Conservation (phyloP, 345 rosid genomes). For the Cardamine chenopodiifolia region DNA sequence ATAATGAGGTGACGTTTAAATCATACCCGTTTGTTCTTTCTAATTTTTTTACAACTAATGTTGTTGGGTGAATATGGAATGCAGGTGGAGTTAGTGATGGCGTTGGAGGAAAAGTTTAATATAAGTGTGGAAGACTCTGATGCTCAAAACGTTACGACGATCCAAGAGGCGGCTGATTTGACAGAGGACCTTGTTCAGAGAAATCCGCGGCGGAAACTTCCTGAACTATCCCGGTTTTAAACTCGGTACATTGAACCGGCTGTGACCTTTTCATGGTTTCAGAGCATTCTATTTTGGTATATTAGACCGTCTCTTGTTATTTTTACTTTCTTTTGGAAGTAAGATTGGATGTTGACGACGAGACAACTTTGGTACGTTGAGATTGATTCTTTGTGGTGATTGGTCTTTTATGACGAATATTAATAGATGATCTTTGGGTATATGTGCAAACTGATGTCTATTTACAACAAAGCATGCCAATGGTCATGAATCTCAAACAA, state of each 20-base stretch:
- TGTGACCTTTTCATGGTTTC: conserved; percentile 6
- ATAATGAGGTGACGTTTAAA: no score
- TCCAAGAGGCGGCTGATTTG: conserved; percentile 85
- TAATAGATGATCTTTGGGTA: background rate
- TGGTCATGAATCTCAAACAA: background rate
- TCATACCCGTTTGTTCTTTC: no score
- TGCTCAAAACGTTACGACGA: conserved; percentile 73
- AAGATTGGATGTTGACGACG: conserved; percentile 21
- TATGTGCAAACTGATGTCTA: background rate
- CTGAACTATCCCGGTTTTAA: conserved; percentile 11
- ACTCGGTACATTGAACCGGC: conserved; percentile 7
- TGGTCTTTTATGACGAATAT: conserved; percentile 9
- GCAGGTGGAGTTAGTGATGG: conserved; percentile 95
- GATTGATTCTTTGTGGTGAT: conserved; percentile 35
- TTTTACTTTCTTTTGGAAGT: background rate
- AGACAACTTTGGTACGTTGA: conserved; percentile 29
- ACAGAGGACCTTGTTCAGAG: conserved; percentile 68
- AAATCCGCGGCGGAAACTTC: conserved; percentile 41
- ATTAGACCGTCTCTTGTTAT: conserved; percentile 17
- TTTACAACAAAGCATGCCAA: background rate
- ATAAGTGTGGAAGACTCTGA: conserved; percentile 74
- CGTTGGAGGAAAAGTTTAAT: conserved; percentile 76
- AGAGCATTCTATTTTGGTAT: conserved; percentile 17
- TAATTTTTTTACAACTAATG: background rate
- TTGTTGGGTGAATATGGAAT: background rate